A percentile compares a stretch with the other conserved stretches of the same genome.
Evolutionary conservation across 805 yeast genomes (phyloP).

Genomic region (Gaillardinia entomophila): DNA sequence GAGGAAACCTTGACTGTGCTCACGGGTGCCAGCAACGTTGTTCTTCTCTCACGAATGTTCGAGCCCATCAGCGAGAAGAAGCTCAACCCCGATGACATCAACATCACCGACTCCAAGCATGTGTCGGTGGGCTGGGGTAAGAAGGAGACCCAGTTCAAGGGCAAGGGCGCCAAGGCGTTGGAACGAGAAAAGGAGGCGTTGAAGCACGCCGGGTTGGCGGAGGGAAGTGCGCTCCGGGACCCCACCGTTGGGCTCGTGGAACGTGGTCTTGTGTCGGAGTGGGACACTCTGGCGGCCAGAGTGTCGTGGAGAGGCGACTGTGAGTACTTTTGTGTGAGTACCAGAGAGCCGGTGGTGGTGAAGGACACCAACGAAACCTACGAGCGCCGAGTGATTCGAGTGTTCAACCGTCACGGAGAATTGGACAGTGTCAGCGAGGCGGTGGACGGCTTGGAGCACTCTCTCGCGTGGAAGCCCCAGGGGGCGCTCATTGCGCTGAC

Average conservation of each 20-base stretch:
- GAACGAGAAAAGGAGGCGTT: constrained; percentile 46
- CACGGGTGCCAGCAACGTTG: constrained; percentile 54
- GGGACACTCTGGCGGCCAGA: constrained; percentile 43
- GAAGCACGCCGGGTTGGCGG: constrained; percentile 58
- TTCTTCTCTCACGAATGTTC: constrained; percentile 67
- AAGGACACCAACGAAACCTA: constrained; percentile 31
- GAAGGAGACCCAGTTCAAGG: constrained; percentile 92
- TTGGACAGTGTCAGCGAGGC: constrained; percentile 86
- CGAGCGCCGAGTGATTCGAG: constrained; percentile 73
- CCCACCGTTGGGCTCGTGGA: constrained; percentile 82
- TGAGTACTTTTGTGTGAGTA: constrained; percentile 66
- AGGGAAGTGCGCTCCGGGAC: constrained; percentile 57
- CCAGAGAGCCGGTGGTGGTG: constrained; percentile 47
- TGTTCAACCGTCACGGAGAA: constrained; percentile 72
- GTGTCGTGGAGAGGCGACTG: constrained; percentile 97
- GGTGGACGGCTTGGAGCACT: constrained; percentile 71
- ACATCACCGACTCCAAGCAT: constrained; percentile 58
- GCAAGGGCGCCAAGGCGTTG: constrained; percentile 79
- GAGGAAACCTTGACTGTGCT: constrained; percentile 77
- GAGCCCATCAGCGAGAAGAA: constrained; percentile 71
- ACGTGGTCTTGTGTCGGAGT: constrained; percentile 52
- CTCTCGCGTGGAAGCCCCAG: constrained; percentile 83
- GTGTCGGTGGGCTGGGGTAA: constrained; percentile 99
- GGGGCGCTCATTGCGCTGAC: constrained; percentile 83
- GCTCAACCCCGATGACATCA: constrained; percentile 57